These are phyloP conservation scores for Solanum neorickii DNA, from an alignment of 257 asterid species.

Conservation along the genomic window DNA sequence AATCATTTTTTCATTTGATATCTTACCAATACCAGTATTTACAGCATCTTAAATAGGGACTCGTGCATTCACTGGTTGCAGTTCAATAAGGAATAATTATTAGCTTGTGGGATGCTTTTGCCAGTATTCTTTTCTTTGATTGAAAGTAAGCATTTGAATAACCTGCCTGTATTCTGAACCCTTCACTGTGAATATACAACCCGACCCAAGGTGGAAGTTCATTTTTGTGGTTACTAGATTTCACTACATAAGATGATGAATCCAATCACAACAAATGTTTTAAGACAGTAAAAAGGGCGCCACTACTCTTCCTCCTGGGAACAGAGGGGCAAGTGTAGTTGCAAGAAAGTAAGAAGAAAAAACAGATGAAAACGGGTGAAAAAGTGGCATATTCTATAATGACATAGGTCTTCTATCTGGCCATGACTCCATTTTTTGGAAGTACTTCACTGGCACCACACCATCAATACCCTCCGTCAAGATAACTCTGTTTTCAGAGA, in stretches of 20 bases:
- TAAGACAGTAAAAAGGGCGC: not conserved
- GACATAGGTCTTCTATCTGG: constrained; percentile 54
- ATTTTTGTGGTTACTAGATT: not conserved
- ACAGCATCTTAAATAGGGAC: not conserved
- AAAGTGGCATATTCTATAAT: not conserved
- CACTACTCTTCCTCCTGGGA: not conserved
- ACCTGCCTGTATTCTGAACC: not conserved
- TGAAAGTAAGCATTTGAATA: not conserved
- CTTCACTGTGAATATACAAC: not conserved
- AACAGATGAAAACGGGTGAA: not conserved
- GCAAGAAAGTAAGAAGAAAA: not conserved
- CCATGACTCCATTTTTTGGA: constrained; percentile 77
- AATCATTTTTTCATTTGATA: not conserved
- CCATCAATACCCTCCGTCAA: constrained; percentile 91
- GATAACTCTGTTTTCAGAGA: constrained; percentile 83
- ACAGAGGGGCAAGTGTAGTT: not conserved
- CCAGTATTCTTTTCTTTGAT: not conserved
- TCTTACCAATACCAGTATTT: not conserved
- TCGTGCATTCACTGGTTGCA: not conserved
- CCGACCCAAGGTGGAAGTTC: not conserved
- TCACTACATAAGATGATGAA: not conserved
- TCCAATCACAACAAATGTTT: not conserved
- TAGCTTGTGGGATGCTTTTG: not conserved
- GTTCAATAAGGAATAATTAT: not conserved
- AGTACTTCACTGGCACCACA: constrained; percentile 62